A percentile compares a stretch with the other conserved stretches of the same genome.
These are phyloP conservation scores for Aspergillus pseudonomiae DNA, from an alignment of 2,329 filamentous ascomycete species.

Conservation along the genomic window DNA sequence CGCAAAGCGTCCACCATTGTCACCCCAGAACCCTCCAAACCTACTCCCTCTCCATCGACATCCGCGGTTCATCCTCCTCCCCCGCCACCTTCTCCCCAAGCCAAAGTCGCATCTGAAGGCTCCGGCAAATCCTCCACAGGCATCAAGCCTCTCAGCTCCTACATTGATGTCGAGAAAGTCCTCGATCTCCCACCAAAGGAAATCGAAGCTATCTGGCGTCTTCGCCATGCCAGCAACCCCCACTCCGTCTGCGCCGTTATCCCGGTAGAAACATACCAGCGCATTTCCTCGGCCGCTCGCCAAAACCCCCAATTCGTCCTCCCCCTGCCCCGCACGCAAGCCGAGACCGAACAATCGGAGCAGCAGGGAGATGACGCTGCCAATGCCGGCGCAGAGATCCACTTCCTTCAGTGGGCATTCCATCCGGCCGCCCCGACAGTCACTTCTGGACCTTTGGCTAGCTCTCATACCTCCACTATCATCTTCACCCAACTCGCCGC, in stretches of 20 bases:
- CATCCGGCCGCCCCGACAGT: conserved; percentile 54
- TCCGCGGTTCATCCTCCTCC: conserved; percentile 40
- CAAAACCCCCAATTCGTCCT: conserved; percentile 86
- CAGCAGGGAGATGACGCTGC: conserved; percentile 31
- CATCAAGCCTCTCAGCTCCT: conserved; percentile 67
- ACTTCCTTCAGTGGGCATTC: conserved; percentile 96
- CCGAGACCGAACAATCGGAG: conserved; percentile 17
- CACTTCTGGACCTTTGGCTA: conserved; percentile 41
- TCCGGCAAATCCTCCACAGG: conserved; percentile 54
- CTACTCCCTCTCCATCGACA: conserved; percentile 39
- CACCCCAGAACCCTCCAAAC: conserved; percentile 47
- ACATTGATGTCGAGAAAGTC: conserved; percentile 79
- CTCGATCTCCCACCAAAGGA: conserved; percentile 74
- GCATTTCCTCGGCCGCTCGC: conserved; percentile 72
- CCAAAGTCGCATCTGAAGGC: conserved; percentile 41
- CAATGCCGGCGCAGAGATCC: conserved; percentile 75
- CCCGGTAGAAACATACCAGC: conserved; percentile 70
- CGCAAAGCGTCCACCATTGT: conserved; percentile 64
- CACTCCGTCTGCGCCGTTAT: conserved; percentile 83
- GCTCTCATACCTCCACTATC: conserved; percentile 68
- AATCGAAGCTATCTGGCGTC: conserved; percentile 85
- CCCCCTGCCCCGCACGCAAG: conserved; percentile 64
- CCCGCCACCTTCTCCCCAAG: conserved; percentile 36
- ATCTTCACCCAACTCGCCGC: conserved; percentile 94
- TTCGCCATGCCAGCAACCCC: conserved; percentile 74